phyloP scores from a whole-genome alignment of 257 asterid genomes.

The Salvia hispanica region DNA sequence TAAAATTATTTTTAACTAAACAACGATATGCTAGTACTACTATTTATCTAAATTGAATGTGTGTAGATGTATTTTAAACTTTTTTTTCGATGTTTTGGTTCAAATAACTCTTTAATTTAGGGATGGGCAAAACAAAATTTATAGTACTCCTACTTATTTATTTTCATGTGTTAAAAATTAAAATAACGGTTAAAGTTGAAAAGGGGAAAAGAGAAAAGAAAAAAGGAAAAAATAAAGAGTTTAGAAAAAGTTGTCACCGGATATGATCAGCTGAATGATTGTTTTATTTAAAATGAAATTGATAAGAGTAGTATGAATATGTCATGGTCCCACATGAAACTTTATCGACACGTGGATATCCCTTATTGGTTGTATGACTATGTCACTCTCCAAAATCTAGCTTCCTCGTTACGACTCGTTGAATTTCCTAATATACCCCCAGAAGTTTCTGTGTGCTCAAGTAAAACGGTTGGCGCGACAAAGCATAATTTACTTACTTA shows the following conservation, averaged over 20 bases:
- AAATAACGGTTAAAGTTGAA: background rate
- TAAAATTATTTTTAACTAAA: too few species aligned
- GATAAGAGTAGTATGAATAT: background rate
- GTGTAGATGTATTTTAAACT: too few species aligned
- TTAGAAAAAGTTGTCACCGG: background rate
- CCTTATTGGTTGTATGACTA: slow-evolving; percentile 38
- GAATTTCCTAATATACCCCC: slow-evolving; percentile 36
- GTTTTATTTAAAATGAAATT: background rate
- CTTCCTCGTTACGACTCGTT: slow-evolving; percentile 50
- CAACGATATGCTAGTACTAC: too few species aligned
- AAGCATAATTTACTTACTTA: too few species aligned
- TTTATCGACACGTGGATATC: slow-evolving; percentile 28
- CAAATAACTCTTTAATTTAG: too few species aligned
- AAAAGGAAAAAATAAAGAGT: background rate
- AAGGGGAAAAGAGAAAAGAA: background rate
- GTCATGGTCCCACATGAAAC: background rate
- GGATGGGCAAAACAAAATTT: too few species aligned
- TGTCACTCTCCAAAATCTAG: slow-evolving; percentile 3
- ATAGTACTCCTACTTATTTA: background rate
- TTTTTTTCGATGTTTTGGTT: too few species aligned
- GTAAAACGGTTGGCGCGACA: too few species aligned
- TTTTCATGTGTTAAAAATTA: background rate
- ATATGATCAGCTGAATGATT: background rate
- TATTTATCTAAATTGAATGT: too few species aligned
- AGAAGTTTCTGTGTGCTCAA: background rate